These are phyloP conservation scores for Xerocomus amazonicus DNA, from an alignment of 1,284 basidiomycete species.

Conservation along the genomic window DNA sequence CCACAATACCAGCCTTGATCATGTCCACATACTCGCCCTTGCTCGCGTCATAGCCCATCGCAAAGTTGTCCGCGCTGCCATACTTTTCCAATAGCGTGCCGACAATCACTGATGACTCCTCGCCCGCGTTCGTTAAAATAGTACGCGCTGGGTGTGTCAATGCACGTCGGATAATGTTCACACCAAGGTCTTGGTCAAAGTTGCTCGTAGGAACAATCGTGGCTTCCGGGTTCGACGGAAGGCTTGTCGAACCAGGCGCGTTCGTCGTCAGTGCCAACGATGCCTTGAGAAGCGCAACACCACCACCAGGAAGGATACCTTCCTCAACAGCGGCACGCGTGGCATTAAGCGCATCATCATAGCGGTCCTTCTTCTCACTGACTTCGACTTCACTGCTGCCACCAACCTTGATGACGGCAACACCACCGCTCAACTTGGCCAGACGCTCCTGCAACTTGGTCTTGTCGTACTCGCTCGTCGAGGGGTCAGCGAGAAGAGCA, in stretches of 20 bases:
- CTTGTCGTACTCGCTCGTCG: constrained; percentile 92
- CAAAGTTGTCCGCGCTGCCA: constrained; percentile 65
- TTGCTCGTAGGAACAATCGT: constrained; percentile 76
- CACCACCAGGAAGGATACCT: constrained; percentile 96
- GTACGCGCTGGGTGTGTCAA: constrained; percentile 82
- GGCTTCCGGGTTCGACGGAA: constrained; percentile 51
- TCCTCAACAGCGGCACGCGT: constrained; percentile 98
- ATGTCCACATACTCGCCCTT: constrained; percentile 94
- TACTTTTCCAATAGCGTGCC: constrained; percentile 78
- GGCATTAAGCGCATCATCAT: constrained; percentile 96
- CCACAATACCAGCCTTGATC: constrained; percentile 92
- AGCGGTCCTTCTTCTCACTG: constrained; percentile 98
- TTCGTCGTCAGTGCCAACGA: constrained; percentile 71
- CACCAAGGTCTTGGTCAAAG: constrained; percentile 98
- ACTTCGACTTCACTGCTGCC: constrained; percentile 95
- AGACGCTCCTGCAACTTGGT: constrained; percentile 96
- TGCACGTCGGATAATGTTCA: constrained; percentile 89
- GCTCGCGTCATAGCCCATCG: constrained; percentile 89
- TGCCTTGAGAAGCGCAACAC: constrained; percentile 89
- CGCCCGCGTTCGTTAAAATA: constrained; percentile 93
- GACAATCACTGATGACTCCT: constrained; percentile 92
- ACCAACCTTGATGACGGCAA: constrained; percentile 98
- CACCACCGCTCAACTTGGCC: constrained; percentile 94
- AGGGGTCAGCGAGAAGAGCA: constrained; percentile 74
- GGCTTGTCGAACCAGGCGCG: constrained; percentile 42